Evolutionary conservation across 1,284 basidiomycete species (phyloP), one percentile per base, ranked within the genome.

Genomic region (Apiotrichum siamense): DNA sequence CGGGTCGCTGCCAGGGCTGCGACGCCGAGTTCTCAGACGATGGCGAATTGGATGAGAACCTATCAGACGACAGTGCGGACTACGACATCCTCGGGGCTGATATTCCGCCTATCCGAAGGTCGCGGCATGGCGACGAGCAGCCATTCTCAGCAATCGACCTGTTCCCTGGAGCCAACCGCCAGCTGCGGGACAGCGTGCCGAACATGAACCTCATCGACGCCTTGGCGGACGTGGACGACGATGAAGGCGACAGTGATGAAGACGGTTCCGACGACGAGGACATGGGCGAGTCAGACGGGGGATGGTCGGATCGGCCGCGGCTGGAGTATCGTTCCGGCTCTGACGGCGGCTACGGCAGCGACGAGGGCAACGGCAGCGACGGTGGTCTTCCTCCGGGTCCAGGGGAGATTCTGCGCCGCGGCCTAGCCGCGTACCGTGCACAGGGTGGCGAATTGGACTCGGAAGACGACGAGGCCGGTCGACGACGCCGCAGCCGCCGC

Each of bases 1-100:
- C 54, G 17, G 60, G 60, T 6, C 21, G 46, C 17, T 74, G 72
- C 50, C 20, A 44, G 4, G 52, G 52, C 3, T 74, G 72, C 50
- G 61, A 55, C 11, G 46, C 50, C 2, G 52, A 54, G 25, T 72
- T 69, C 38, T 66, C 63, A 29, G 53, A 58, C 29, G 44, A 58
- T 9, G 51, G 23, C 35, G 45, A 42, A 17, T 37, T 17, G 9
- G 27, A 49, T 23, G 35, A 39, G 9, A 38, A 47, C 33, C 7
- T 35, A n/a, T n/a, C n/a, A n/a, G 33, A 35, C 33, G 33, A 35
- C 33, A 31, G 29, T 15, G 29, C 7, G 9, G 36, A 6, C 35
- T 3, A 37, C 4, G 18, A 37, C 35, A 20, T 7, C 21, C 18
- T 37, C 7, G 18, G 15, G 15, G 29, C 7, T 31, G 29, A 15